Evolutionary conservation across 179 eudicot species (phyloP).

Genomic region (Spergularia azorica): DNA sequence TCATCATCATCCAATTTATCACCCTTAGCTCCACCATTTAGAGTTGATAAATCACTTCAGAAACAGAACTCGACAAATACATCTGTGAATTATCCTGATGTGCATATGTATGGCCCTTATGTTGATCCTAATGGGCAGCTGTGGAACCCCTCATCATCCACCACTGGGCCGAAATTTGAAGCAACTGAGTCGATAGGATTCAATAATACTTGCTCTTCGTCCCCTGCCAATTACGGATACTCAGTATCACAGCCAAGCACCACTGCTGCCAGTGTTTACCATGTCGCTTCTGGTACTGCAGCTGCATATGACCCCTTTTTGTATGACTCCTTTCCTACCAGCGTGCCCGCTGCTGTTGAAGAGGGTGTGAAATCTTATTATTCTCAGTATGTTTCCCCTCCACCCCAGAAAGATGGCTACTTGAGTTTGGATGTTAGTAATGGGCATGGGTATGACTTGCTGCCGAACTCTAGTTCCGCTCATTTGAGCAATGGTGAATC

Average conservation of each 20-base stretch:
- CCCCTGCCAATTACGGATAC: slow-evolving; percentile 31
- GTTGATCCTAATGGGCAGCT: slow-evolving; percentile 41
- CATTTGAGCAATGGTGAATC: slow-evolving; percentile 30
- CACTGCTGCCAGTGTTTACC: slow-evolving; percentile 35
- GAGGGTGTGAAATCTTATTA: slow-evolving; percentile 47
- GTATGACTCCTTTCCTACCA: slow-evolving; percentile 41
- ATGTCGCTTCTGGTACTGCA: slow-evolving; percentile 28
- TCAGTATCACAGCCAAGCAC: slow-evolving; percentile 35
- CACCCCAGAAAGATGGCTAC: slow-evolving; percentile 37
- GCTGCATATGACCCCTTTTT: slow-evolving; percentile 36
- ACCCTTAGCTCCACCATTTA: slow-evolving; percentile 87
- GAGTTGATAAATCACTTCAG: slow-evolving; percentile 55
- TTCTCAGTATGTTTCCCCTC: slow-evolving; percentile 45
- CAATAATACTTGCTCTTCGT: slow-evolving; percentile 30
- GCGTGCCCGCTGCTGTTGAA: slow-evolving; percentile 25
- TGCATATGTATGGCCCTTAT: slow-evolving; percentile 34
- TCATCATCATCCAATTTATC: slow-evolving; percentile 74
- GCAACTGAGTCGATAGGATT: slow-evolving; percentile 43
- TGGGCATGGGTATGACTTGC: slow-evolving; percentile 42
- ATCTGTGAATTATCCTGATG: slow-evolving; percentile 39
- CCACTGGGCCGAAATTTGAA: slow-evolving; percentile 37
- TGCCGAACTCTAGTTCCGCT: slow-evolving; percentile 34
- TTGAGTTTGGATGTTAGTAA: slow-evolving; percentile 33
- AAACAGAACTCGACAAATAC: slow-evolving; percentile 57
- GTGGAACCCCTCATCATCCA: slow-evolving; percentile 53